Evolutionary conservation across 164 flowering plant genomes (phyloP).

Genomic region (Platanus orientalis): DNA sequence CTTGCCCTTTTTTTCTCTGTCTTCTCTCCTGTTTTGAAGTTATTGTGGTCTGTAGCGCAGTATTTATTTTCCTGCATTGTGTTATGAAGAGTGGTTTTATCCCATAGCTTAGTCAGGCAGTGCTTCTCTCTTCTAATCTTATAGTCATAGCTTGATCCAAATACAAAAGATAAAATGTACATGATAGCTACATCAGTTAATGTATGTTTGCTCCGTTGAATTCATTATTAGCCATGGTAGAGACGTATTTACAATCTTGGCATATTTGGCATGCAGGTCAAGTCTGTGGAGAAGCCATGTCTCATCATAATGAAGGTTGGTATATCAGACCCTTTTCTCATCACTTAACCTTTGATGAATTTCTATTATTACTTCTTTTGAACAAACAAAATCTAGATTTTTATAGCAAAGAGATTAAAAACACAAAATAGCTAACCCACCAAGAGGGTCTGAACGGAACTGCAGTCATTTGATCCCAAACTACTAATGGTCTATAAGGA

Average conservation of each 20-base stretch:
- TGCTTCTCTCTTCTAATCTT: too few species aligned
- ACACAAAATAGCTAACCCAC: not conserved
- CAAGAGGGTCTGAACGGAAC: not conserved
- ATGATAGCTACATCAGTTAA: too few species aligned
- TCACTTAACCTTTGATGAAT: not conserved
- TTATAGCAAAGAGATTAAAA: not conserved
- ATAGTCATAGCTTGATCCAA: too few species aligned
- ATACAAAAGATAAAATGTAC: not conserved
- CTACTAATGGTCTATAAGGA: too few species aligned
- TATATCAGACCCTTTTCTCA: slow-evolving; percentile 4
- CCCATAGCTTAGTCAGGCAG: too few species aligned
- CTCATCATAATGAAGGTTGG: slow-evolving; percentile 64
- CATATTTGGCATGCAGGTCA: slow-evolving; percentile 51
- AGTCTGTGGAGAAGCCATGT: slow-evolving; percentile 45
- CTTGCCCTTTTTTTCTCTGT: too few species aligned
- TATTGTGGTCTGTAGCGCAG: too few species aligned
- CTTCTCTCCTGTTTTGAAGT: too few species aligned
- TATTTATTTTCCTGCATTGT: too few species aligned
- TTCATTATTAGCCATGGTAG: not conserved
- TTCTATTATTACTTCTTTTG: not conserved
- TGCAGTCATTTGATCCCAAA: too few species aligned
- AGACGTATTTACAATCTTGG: not conserved
- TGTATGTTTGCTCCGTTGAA: not conserved
- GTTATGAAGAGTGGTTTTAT: too few species aligned
- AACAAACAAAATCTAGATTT: not conserved